These are phyloP conservation scores for Scutellaria baicalensis DNA, from an alignment of 257 asterid genomes.

Conservation along the genomic window DNA sequence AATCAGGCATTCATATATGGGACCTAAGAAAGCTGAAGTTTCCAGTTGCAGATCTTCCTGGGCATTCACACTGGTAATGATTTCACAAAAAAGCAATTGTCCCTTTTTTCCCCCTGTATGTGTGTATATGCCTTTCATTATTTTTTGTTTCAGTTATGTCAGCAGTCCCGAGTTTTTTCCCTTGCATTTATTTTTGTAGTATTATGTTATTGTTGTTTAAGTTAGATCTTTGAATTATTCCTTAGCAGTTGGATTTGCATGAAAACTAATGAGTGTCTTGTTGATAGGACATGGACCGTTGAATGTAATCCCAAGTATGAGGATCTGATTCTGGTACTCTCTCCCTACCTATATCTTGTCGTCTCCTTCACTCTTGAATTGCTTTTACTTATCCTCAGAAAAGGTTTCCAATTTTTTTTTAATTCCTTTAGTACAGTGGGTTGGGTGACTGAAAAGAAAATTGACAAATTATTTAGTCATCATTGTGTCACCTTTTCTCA, in stretches of 20 bases:
- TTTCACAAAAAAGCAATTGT: neutral
- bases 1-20: constrained; percentile 90
- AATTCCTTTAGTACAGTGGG: neutral
- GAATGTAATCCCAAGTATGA: constrained; percentile 88
- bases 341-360: constrained; percentile 25
- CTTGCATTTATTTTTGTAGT: neutral
- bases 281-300: constrained; percentile 90
- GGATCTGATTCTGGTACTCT: constrained; percentile 79
- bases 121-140: neutral
- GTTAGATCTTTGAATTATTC: neutral
- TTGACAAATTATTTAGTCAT: neutral
- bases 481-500: neutral
- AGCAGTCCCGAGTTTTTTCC: neutral
- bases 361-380: constrained; percentile 6
- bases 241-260: neutral
- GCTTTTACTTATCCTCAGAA: neutral
- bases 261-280: constrained; percentile 12
- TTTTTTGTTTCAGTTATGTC: neutral
- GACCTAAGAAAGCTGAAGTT: constrained; percentile 71
- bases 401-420: neutral
- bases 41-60: constrained; percentile 88
- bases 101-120: too few species aligned
- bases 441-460: constrained; percentile 4
- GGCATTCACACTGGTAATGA: constrained; percentile 94
- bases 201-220: neutral